A percentile compares a stretch with the other conserved stretches of the same genome.
phyloP scores from a whole-genome alignment of 352 stramenopile species.

The Stramenopiles sp. region DNA sequence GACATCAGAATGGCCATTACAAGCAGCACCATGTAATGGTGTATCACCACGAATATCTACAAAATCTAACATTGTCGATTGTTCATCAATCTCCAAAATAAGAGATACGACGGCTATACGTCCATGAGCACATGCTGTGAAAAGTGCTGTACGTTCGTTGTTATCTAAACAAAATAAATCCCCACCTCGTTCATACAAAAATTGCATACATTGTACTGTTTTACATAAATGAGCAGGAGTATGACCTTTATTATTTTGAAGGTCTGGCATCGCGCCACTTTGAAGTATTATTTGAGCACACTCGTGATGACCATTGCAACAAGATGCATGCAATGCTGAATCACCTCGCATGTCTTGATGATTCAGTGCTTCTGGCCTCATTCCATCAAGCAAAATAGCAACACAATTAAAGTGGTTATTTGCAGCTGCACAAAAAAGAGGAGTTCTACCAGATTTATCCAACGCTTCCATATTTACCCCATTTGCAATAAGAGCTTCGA shows the following conservation, averaged over 20 bases:
- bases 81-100: neutral
- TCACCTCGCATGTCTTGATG: neutral
- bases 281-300: neutral
- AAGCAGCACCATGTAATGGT: constrained; percentile 18
- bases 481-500: neutral
- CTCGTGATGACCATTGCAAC: neutral
- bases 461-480: neutral
- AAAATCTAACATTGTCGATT: neutral
- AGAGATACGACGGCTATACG: neutral
- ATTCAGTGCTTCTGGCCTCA: neutral
- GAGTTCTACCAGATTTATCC: neutral
- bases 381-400: neutral
- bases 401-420: neutral
- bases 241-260: neutral
- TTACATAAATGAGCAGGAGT: neutral
- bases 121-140: neutral
- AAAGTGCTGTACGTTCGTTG: neutral
- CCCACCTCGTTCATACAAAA: neutral
- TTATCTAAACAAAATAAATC: neutral
- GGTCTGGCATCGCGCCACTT: neutral
- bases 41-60: constrained; percentile 9
- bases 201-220: neutral
- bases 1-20: constrained; percentile 13
- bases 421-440: neutral
- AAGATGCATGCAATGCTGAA: neutral